Base-by-base conservation (phyloP, 768 basidiomycete genomes). In the Mycena capillaripes region DNA sequence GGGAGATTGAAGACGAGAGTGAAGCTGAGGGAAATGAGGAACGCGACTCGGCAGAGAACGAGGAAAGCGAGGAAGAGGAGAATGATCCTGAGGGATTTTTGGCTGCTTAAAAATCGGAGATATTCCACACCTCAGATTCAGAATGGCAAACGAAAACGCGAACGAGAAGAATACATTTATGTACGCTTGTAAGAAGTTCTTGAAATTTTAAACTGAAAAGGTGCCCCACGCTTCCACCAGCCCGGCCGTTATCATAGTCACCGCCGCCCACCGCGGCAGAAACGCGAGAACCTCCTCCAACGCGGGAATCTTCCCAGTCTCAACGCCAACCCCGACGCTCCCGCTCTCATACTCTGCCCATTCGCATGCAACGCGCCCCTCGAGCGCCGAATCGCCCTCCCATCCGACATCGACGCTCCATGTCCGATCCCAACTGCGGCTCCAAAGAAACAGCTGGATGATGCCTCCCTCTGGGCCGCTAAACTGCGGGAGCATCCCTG, bases 281-380 rank as follows among this genome's bases (percentile, higher is more conserved):
- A 91, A 92, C 9, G 79, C 77, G 10, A 93, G 77, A 30, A 89
- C 86, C 77, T 95, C 93, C 77, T 94, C 92, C 55, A 89, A 83
- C 4, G 93, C 92, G 6, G 93, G 93, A 23, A 94, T 92, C 81
- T 84, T 87, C 34, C 80, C 86, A 27, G 76, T 77, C n/a, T n/a
- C n/a, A n/a, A 23, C n/a, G 19, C 84, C 84, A 70, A 85, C 82
- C 48, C 89, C 90, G 16, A 89, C 78, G 71, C 84, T 87, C 52
- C 78, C 90, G 75, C 88, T 88, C 79, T 89, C 88, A 74, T 91
- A 90, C 76, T 94, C 92, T n/a, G 86, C 88, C 89, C 91, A 93
- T 65, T 89, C 87, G 70, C 91, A 92, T 19, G 87, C 88, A 25
- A 90, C 84, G 6, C 86, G 84, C 32, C 90, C 93, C 30, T 66